Evolutionary conservation across 148 eudicot species (phyloP).

Genomic region (Heliosperma pusillum): DNA sequence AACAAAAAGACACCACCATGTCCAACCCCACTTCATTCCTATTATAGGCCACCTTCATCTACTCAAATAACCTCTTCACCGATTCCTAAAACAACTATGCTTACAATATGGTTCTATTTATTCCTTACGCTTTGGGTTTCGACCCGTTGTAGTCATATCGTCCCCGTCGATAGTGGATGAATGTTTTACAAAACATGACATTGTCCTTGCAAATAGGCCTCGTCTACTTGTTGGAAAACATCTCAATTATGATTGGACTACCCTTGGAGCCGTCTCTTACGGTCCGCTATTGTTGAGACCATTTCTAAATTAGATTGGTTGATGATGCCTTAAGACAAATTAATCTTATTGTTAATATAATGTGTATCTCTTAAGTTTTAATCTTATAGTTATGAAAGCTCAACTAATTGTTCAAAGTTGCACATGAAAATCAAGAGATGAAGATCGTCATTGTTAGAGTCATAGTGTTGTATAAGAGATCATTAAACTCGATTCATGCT

Average conservation of each 20-base stretch:
- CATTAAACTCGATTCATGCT: too few species aligned
- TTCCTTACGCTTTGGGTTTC: conserved; percentile 20
- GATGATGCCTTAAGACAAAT: too few species aligned
- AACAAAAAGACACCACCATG: conserved; percentile 24
- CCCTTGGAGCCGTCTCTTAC: conserved; percentile 21
- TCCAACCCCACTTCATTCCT: conserved; percentile 24
- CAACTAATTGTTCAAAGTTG: too few species aligned
- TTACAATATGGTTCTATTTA: conserved; percentile 15
- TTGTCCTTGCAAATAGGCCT: conserved; percentile 29
- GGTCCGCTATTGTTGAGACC: conserved; percentile 32
- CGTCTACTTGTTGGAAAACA: conserved; percentile 20
- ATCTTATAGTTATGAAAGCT: too few species aligned
- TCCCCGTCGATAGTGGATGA: conserved; percentile 23
- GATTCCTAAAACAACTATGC: conserved; percentile 15
- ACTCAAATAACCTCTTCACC: conserved; percentile 21
- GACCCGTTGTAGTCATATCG: conserved; percentile 19
- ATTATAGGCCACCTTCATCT: conserved; percentile 28
- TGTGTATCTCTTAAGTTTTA: too few species aligned
- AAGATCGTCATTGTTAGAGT: too few species aligned
- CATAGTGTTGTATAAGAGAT: too few species aligned
- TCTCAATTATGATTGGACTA: conserved; percentile 22
- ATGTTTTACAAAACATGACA: conserved; percentile 31
- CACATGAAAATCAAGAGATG: too few species aligned
- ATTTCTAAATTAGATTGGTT: too few species aligned
- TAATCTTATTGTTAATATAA: too few species aligned